Percentiles rank a stretch among this genome's conserved stretches.
Evolutionary conservation across 768 basidiomycete genomes (phyloP).

Genomic region (Coprinellus micaceus): DNA sequence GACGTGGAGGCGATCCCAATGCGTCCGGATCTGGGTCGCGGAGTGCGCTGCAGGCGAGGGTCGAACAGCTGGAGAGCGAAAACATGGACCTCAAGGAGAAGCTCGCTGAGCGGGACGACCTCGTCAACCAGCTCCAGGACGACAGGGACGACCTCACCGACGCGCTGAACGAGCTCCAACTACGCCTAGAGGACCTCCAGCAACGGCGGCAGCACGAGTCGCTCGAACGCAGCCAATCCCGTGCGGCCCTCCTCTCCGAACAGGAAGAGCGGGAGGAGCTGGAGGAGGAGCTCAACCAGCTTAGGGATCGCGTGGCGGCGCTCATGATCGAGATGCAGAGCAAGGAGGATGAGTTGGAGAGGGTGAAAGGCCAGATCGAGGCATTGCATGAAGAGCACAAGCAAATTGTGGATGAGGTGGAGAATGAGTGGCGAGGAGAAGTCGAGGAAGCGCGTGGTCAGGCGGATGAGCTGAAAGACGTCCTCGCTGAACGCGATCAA

Average conservation of each 20-base stretch:
- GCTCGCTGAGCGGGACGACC: slow-evolving; percentile 56
- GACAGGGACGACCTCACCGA: slow-evolving; percentile 72
- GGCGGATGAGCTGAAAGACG: slow-evolving; percentile 76
- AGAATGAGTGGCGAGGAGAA: slow-evolving; percentile 86
- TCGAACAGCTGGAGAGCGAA: slow-evolving; percentile 59
- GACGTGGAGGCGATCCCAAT: slow-evolving; percentile 32
- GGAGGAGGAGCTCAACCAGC: slow-evolving; percentile 72
- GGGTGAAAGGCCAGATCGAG: slow-evolving; percentile 73
- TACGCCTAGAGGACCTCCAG: slow-evolving; percentile 66
- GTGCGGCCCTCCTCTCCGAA: slow-evolving; percentile 67
- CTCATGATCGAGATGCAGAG: slow-evolving; percentile 80
- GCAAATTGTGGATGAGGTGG: slow-evolving; percentile 66
- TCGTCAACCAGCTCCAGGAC: slow-evolving; percentile 57
- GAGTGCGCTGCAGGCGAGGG: slow-evolving; percentile 31
- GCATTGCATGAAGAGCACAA: slow-evolving; percentile 75
- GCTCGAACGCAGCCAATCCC: slow-evolving; percentile 68
- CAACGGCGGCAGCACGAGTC: slow-evolving; percentile 59
- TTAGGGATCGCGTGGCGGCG: slow-evolving; percentile 75
- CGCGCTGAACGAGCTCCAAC: slow-evolving; percentile 55
- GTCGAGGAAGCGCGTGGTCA: slow-evolving; percentile 77
- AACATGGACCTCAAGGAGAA: slow-evolving; percentile 58
- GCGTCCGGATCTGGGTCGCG: slow-evolving; percentile 22
- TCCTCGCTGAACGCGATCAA: slow-evolving; percentile 74
- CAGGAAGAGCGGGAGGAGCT: slow-evolving; percentile 72
- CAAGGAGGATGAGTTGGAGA: slow-evolving; percentile 82